These are phyloP conservation scores for Suhomyces sp. DNA, from an alignment of 805 yeast species.

Conservation along the genomic window DNA sequence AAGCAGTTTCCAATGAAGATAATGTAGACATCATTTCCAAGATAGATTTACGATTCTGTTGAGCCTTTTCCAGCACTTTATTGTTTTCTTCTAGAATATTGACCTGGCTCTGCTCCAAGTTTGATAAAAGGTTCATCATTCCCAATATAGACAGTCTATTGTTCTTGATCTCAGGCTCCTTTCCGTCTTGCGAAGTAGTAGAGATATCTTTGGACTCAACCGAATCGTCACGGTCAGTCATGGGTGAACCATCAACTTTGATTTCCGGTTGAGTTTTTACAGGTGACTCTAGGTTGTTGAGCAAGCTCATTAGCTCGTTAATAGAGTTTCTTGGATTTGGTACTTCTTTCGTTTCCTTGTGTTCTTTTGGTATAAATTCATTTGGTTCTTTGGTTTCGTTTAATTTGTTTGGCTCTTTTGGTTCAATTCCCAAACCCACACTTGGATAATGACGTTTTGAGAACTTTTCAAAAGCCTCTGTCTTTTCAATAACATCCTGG, in stretches of 20 bases:
- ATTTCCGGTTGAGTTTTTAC: background rate
- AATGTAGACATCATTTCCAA: constrained; percentile 32
- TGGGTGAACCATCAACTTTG: background rate
- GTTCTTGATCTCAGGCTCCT: background rate
- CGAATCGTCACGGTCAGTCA: background rate
- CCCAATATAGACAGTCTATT: constrained; percentile 12
- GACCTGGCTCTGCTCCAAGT: constrained; percentile 11
- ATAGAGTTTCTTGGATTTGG: constrained; percentile 14
- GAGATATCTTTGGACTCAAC: background rate
- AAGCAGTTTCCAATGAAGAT: constrained; percentile 14
- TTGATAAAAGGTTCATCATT: constrained; percentile 14
- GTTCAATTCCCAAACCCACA: background rate
- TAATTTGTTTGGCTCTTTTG: background rate
- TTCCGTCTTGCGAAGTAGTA: background rate
- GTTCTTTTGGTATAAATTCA: background rate
- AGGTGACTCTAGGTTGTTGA: constrained; percentile 17
- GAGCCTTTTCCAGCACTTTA: constrained; percentile 6
- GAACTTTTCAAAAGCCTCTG: constrained; percentile 13
- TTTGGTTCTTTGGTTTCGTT: background rate
- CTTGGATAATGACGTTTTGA: background rate
- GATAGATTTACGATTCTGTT: constrained; percentile 26
- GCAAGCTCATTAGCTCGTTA: constrained; percentile 27
- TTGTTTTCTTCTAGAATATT: constrained; percentile 8
- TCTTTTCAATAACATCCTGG: constrained; percentile 12
- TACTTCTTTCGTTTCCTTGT: background rate